These are phyloP conservation scores for Powellomyces hirtus DNA, from an alignment of 192 early-diverging fungal species.

Conservation along the genomic window DNA sequence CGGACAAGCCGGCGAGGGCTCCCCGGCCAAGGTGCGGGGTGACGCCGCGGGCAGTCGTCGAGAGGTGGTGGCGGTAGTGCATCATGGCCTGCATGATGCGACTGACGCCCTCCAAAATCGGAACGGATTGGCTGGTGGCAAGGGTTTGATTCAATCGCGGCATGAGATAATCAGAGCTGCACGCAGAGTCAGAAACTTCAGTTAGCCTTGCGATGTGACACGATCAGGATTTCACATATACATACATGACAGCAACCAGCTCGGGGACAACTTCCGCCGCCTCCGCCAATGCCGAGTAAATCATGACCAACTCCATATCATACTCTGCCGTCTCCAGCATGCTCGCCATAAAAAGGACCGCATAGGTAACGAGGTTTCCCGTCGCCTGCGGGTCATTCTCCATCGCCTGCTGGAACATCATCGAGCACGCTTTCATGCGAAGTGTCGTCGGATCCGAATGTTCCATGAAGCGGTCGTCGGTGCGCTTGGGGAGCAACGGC, in stretches of 20 bases:
- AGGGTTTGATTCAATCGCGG: slow-evolving; percentile 75
- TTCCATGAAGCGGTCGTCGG: not conserved
- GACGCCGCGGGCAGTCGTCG: slow-evolving; percentile 5
- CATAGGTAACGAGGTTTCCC: slow-evolving; percentile 40
- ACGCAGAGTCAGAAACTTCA: not conserved
- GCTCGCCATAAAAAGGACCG: slow-evolving; percentile 53
- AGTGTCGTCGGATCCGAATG: not conserved
- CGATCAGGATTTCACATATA: slow-evolving; percentile 16
- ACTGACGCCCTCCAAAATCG: slow-evolving; percentile 70
- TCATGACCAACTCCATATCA: slow-evolving; percentile 68
- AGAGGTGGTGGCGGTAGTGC: slow-evolving; percentile 18
- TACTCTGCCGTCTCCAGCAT: slow-evolving; percentile 72
- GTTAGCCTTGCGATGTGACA: slow-evolving; percentile 19
- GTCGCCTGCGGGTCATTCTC: not conserved
- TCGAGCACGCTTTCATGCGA: not conserved
- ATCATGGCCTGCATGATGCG: slow-evolving; percentile 68
- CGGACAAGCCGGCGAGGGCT: not conserved
- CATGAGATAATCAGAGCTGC: slow-evolving; percentile 66
- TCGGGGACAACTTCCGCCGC: slow-evolving; percentile 69
- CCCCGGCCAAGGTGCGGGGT: not conserved
- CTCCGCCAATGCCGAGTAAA: slow-evolving; percentile 77
- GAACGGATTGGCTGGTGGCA: slow-evolving; percentile 59
- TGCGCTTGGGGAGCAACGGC: not conserved
- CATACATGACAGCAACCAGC: slow-evolving; percentile 71
- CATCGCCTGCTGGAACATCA: not conserved